Evolutionary conservation across 2,329 filamentous ascomycete species (phyloP), one percentile per base, ranked within the genome.

Genomic region (Dissoconium aciculare): DNA sequence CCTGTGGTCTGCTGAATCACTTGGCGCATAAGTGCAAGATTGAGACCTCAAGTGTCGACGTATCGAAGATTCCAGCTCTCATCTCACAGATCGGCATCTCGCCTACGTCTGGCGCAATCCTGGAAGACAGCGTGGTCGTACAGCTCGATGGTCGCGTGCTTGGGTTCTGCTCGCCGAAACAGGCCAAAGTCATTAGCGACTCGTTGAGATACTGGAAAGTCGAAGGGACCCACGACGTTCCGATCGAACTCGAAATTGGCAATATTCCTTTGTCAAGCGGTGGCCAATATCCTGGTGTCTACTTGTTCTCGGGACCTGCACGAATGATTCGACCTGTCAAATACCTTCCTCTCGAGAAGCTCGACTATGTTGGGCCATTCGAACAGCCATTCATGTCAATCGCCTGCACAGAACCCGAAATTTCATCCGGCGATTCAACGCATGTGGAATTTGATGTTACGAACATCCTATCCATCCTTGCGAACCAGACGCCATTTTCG

Each of bases 351-450:
- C 66, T 93, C 3, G 79, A 82, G 37, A 82, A 80, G 53, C 66
- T 80, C 45, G 89, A 98, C 57, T 84, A 73, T 40, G 79, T 98
- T 17, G 89, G 89, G 6, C 80, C 89, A 1, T 81, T 91, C 43
- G 89, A 98, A 58, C 89, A 98, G 59, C 85, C 87, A 0, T 95
- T 89, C 63, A 94, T 98, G 87, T 84, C 84, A 28, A 93, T 98
- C 52, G 85, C 89, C 13, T 85, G 84, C 45, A 76, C 81, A n/a
- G 78, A 85, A 29, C 69, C 76, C 17, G 89, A 98, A 54, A 73
- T 95, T 37, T 68, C 79, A 15, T 80, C 83, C n/a, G 83, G 83
- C 28, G 70, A 85, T 48, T 84, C 83, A 4, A 93, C 84, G 0
- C 89, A 98, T 51, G 84, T 95, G 26, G 89, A 98, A 56, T 81